These are phyloP conservation scores for Neospora caninum DNA, from an alignment of 169 alveolate species.

Conservation along the genomic window DNA sequence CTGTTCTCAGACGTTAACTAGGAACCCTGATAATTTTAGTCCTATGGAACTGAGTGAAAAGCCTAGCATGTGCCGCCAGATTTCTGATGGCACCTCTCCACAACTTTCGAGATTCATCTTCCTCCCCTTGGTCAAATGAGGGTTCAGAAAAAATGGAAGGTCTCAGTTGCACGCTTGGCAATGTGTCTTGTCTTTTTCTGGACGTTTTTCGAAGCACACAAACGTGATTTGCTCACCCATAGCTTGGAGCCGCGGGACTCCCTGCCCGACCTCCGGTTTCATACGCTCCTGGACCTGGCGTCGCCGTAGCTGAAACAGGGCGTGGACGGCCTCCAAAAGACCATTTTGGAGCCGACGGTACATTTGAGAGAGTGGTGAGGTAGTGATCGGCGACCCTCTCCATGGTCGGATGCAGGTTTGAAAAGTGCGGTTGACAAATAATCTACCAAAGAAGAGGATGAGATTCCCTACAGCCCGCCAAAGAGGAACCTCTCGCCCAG, in stretches of 20 bases:
- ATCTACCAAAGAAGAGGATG: not conserved
- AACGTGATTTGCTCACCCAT: not conserved
- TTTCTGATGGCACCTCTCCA: no score
- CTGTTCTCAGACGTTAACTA: not conserved
- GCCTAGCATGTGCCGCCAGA: no score
- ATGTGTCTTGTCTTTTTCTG: no score
- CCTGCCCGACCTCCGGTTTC: not conserved
- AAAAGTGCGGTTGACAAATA: not conserved
- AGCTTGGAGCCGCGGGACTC: slow-evolving; percentile 14
- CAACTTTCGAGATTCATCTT: no score
- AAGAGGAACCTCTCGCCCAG: no score
- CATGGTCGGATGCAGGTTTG: not conserved
- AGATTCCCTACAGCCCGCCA: no score
- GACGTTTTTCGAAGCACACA: no score
- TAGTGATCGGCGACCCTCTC: slow-evolving; percentile 44
- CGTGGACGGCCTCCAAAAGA: slow-evolving; percentile 49
- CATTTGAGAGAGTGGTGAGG: slow-evolving; percentile 49
- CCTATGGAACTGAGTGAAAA: no score
- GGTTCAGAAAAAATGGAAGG: no score
- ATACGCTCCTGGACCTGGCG: slow-evolving; percentile 45
- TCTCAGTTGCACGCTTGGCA: no score
- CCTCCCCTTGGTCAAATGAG: no score
- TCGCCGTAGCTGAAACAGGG: not conserved
- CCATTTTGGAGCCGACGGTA: slow-evolving; percentile 55
- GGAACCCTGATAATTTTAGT: no score